These are phyloP conservation scores for Xylariaceae sp. DNA, from an alignment of 2,329 filamentous ascomycete genomes.

Conservation along the genomic window DNA sequence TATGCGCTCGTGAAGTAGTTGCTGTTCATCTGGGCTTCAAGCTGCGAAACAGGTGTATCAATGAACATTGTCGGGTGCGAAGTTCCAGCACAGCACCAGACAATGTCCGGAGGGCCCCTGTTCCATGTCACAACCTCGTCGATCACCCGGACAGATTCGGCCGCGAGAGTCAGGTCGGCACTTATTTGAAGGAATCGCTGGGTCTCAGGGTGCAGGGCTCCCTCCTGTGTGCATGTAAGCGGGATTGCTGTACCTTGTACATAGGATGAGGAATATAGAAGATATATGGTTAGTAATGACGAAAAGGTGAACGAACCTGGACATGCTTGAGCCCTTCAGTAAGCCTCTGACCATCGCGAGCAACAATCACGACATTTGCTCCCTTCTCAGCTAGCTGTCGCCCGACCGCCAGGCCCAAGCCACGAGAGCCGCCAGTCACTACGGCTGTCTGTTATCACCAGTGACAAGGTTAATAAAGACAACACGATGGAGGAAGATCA, in stretches of 20 bases:
- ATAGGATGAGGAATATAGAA: too few relatives aligned
- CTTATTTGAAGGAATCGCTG: conserved; percentile 64
- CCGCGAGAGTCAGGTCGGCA: conserved; percentile 57
- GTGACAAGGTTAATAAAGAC: too few relatives aligned
- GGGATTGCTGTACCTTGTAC: background rate
- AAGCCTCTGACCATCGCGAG: conserved; percentile 58
- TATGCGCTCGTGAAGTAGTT: conserved; percentile 40
- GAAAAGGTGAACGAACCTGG: conserved; percentile 35
- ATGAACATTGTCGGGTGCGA: conserved; percentile 47
- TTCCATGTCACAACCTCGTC: conserved; percentile 61
- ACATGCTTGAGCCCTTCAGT: conserved; percentile 53
- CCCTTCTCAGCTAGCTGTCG: conserved; percentile 61
- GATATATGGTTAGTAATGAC: too few relatives aligned
- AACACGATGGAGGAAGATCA: too few relatives aligned
- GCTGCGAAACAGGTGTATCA: conserved; percentile 32
- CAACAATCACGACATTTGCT: conserved; percentile 65
- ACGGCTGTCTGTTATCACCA: conserved; percentile 70
- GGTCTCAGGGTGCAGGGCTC: conserved; percentile 44
- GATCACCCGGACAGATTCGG: conserved; percentile 55
- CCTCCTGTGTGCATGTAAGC: conserved; percentile 32
- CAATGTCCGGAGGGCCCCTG: conserved; percentile 53
- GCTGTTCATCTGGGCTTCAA: conserved; percentile 35
- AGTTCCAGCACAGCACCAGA: conserved; percentile 64
- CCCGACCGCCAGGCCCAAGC: conserved; percentile 62
- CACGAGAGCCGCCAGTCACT: conserved; percentile 67